A percentile compares a stretch with the other conserved stretches of the same genome.
Evolutionary conservation across 768 basidiomycete species (phyloP).

Genomic region (Calocera viscosa): DNA sequence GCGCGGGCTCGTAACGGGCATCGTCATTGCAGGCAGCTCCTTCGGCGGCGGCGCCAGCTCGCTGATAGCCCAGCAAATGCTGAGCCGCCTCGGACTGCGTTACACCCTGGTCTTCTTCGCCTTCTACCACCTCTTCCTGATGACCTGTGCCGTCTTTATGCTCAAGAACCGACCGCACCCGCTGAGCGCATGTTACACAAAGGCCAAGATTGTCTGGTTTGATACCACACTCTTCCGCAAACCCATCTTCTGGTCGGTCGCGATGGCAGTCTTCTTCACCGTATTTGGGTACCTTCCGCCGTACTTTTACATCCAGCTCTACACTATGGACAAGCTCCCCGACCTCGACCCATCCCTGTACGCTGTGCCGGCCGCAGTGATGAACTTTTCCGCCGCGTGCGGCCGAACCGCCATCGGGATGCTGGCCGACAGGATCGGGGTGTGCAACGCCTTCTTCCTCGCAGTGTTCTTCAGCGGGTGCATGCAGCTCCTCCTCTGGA

Average conservation of each 20-base stretch:
- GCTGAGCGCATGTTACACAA: background rate
- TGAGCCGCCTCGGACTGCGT: slow-evolving; percentile 25
- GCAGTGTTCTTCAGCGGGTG: slow-evolving; percentile 28
- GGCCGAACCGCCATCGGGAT: slow-evolving; percentile 30
- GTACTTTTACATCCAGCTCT: slow-evolving; percentile 23
- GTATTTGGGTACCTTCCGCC: slow-evolving; percentile 19
- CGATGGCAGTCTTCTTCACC: slow-evolving; percentile 24
- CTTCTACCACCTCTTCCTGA: slow-evolving; percentile 22
- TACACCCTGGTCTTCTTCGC: slow-evolving; percentile 28
- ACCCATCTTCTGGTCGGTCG: slow-evolving; percentile 27
- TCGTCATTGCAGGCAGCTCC: slow-evolving; percentile 7
- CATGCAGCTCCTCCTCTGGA: slow-evolving; percentile 32
- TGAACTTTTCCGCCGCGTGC: slow-evolving; percentile 23
- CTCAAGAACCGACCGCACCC: slow-evolving; percentile 23
- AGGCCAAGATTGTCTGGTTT: slow-evolving; percentile 14
- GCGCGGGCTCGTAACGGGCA: slow-evolving; percentile 7
- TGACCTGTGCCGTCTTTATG: slow-evolving; percentile 25
- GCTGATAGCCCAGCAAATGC: slow-evolving; percentile 24
- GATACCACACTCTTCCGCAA: slow-evolving; percentile 13
- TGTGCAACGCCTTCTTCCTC: slow-evolving; percentile 31
- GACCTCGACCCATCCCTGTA: slow-evolving; percentile 15
- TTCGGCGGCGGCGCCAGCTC: slow-evolving; percentile 14
- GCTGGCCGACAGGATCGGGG: slow-evolving; percentile 31
- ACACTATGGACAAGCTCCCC: slow-evolving; percentile 17
- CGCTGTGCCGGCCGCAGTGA: slow-evolving; percentile 19